Conservation (phyloP, 2,329 filamentous ascomycete genomes). For the Zasmidium angulare region DNA sequence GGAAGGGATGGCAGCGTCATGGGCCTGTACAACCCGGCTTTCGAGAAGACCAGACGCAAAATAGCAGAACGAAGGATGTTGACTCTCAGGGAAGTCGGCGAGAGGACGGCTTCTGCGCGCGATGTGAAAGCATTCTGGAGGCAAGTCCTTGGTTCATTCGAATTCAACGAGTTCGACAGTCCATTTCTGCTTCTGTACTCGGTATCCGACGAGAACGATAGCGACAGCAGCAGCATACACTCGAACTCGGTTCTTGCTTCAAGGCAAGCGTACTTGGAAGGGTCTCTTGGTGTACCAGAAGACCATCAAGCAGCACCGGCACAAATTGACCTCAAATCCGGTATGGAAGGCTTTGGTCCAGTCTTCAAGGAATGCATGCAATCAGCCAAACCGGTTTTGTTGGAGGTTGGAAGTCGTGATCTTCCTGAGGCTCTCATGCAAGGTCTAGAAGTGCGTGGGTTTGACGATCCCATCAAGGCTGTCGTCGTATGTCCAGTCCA, state of each 20-base stretch:
- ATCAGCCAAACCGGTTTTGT: constrained; percentile 63
- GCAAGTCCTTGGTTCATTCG: constrained; percentile 66
- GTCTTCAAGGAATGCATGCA: constrained; percentile 76
- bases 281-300: constrained; percentile 65
- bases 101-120: constrained; percentile 70
- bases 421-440: constrained; percentile 65
- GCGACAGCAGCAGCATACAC: constrained; percentile 69
- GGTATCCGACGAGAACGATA: constrained; percentile 68
- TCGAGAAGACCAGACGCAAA: constrained; percentile 76
- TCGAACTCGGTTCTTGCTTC: constrained; percentile 64
- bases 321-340: constrained; percentile 67
- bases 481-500: constrained; percentile 78
- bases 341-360: constrained; percentile 71
- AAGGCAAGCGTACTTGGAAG: constrained; percentile 69
- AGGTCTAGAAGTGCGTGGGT: constrained; percentile 68
- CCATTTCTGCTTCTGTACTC: constrained; percentile 79
- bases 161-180: constrained; percentile 72
- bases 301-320: constrained; percentile 62
- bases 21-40: constrained; percentile 76
- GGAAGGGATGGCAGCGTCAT: constrained; percentile 71
- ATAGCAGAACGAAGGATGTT: constrained; percentile 79
- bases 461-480: constrained; percentile 67
- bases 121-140: constrained; percentile 74
- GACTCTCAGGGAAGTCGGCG: constrained; percentile 73
- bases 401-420: constrained; percentile 65